Percentiles rank a stretch among this genome's conserved stretches.
Evolutionary conservation across 768 basidiomycete genomes (phyloP).

Genomic region (Agaricus subrufescens): DNA sequence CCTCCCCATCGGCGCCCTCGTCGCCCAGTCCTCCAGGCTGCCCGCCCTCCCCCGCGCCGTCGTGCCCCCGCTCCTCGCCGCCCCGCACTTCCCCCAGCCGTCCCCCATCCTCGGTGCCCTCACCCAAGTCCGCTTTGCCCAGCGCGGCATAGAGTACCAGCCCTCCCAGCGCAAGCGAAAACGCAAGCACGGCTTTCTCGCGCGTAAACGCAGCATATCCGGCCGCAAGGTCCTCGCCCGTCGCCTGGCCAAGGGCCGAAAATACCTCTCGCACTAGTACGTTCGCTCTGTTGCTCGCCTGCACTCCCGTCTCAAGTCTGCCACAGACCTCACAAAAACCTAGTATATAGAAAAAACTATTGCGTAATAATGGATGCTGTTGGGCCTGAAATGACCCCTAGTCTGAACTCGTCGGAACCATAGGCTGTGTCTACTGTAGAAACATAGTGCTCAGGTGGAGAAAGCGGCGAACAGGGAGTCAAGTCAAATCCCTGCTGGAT

Average conservation of each 20-base stretch:
- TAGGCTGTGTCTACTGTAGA: constrained; percentile 1
- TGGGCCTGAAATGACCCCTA: not conserved
- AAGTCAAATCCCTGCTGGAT: constrained; percentile 69
- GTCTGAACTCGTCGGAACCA: not conserved
- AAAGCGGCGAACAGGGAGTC: constrained; percentile 58
- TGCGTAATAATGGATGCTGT: not conserved
- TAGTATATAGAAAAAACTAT: no score
- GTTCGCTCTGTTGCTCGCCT: not conserved
- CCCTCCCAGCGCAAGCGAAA: constrained; percentile 94
- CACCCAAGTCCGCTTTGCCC: constrained; percentile 56
- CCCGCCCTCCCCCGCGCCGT: constrained; percentile 6
- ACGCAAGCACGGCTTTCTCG: constrained; percentile 88
- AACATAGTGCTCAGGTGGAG: constrained; percentile 48
- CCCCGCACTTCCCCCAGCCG: constrained; percentile 15
- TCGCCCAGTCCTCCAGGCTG: constrained; percentile 14
- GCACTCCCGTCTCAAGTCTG: not conserved
- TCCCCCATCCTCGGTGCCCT: constrained; percentile 37
- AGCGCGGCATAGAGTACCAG: constrained; percentile 89
- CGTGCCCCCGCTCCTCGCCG: constrained; percentile 11
- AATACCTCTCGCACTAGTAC: constrained; percentile 70
- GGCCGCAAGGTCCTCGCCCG: constrained; percentile 72
- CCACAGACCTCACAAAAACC: not conserved
- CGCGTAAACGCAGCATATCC: constrained; percentile 59
- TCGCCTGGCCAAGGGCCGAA: constrained; percentile 71
- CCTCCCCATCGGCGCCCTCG: constrained; percentile 18